Evolutionary conservation across 1,139 yeast species (phyloP).

Genomic region (Kluyveromyces sp.): DNA sequence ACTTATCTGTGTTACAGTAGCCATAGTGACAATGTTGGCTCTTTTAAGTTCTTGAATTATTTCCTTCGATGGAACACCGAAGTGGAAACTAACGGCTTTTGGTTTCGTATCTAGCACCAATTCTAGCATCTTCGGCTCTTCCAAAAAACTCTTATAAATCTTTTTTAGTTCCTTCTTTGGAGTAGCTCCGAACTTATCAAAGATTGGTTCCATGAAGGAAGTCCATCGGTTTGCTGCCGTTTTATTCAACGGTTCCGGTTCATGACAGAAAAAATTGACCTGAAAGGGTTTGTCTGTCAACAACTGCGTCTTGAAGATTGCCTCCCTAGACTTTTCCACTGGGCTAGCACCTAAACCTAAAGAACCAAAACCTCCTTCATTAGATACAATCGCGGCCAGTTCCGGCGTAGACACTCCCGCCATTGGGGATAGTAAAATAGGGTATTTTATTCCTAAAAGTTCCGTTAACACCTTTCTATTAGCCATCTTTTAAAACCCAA

Average conservation of each 20-base stretch:
- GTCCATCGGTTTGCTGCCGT: constrained; percentile 8
- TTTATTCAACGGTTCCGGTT: constrained; percentile 12
- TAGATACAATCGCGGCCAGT: constrained; percentile 35
- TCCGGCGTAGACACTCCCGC: constrained; percentile 42
- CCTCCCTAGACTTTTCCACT: constrained; percentile 6
- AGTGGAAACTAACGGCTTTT: constrained; percentile 41
- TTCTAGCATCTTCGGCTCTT: constrained; percentile 9
- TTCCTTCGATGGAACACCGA: constrained; percentile 35
- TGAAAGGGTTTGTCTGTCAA: constrained; percentile 29
- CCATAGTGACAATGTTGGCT: constrained; percentile 34
- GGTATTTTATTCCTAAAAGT: constrained; percentile 28
- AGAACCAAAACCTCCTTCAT: constrained; percentile 41
- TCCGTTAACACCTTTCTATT: neutral
- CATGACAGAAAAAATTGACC: constrained; percentile 42
- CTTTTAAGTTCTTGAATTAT: constrained; percentile 31
- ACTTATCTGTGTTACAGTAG: constrained; percentile 35
- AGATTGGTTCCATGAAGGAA: constrained; percentile 15
- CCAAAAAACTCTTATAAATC: constrained; percentile 7
- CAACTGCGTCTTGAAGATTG: constrained; percentile 1
- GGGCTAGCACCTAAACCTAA: constrained; percentile 16
- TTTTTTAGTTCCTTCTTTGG: constrained; percentile 1
- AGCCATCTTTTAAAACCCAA: neutral
- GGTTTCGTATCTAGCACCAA: constrained; percentile 25
- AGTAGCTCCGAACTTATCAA: constrained; percentile 6
- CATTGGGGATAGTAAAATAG: constrained; percentile 48